phyloP scores from a whole-genome alignment of 2,329 filamentous ascomycete species.

The Ilyonectria destructans region DNA sequence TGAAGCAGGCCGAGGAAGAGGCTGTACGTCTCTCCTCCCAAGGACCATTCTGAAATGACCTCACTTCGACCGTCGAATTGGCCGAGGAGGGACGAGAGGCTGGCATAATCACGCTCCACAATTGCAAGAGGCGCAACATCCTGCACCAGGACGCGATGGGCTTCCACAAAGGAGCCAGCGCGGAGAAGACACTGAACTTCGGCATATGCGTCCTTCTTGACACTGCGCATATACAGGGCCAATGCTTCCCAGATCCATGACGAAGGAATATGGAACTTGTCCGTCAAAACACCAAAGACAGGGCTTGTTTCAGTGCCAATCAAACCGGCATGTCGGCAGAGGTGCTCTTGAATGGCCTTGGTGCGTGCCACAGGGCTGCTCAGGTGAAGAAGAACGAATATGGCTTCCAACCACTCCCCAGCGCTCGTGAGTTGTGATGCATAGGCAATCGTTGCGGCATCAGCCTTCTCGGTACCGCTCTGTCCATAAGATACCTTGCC shows the following conservation, averaged over 20 bases:
- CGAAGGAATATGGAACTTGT: conserved; percentile 79
- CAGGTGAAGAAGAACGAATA: conserved; percentile 87
- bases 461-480: conserved; percentile 73
- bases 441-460: conserved; percentile 78
- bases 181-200: conserved; percentile 88
- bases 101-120: conserved; percentile 85
- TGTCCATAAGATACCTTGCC: conserved; percentile 69
- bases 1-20: conserved; percentile 71
- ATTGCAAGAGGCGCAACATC: conserved; percentile 87
- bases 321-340: conserved; percentile 79
- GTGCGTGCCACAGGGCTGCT: conserved; percentile 74
- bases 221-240: conserved; percentile 84
- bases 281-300: conserved; percentile 73
- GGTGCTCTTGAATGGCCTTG: conserved; percentile 79
- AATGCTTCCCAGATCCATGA: conserved; percentile 91
- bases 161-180: conserved; percentile 83
- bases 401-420: conserved; percentile 78
- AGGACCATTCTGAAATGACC: conserved; percentile 80
- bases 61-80: conserved; percentile 78
- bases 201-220: conserved; percentile 76
- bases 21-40: conserved; percentile 85
- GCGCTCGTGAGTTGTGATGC: conserved; percentile 75
- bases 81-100: conserved; percentile 78
- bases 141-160: conserved; percentile 86
- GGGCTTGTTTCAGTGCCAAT: conserved; percentile 73